These are phyloP conservation scores for Hevea brasiliensis DNA, from an alignment of 345 rosid genomes.

Conservation along the genomic window DNA sequence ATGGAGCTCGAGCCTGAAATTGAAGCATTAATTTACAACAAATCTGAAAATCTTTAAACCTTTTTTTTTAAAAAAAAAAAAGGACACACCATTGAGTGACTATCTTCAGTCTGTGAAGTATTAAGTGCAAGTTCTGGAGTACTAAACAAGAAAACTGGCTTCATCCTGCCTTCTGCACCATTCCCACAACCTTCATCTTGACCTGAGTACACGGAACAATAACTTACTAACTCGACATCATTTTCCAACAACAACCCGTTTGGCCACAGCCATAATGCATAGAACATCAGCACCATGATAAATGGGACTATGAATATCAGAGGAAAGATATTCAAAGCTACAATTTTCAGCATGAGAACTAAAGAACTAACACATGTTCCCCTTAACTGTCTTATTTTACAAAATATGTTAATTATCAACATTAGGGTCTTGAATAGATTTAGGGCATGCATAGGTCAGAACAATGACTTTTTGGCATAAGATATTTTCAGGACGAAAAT, in stretches of 20 bases:
- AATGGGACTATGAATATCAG: background rate
- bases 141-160: conserved; percentile 31
- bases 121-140: conserved; percentile 28
- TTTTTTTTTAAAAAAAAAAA: background rate
- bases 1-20: conserved; percentile 34
- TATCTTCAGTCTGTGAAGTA: conserved; percentile 26
- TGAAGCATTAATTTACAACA: conserved; percentile 12
- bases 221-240: background rate
- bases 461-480: background rate
- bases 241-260: background rate
- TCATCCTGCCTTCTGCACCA: conserved; percentile 37
- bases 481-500: background rate
- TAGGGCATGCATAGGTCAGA: background rate
- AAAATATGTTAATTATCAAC: background rate
- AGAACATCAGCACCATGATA: background rate
- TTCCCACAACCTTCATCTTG: conserved; percentile 38
- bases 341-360: background rate
- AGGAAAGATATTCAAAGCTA: background rate
- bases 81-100: conserved; percentile 31
- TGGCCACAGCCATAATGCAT: background rate
- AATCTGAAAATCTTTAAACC: background rate
- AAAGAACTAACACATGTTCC: background rate
- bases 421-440: background rate
- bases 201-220: conserved; percentile 21
- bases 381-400: background rate